Base-by-base conservation (phyloP, 371 early-diverging fungal species). In the Encephalitozoon hellem region DNA sequence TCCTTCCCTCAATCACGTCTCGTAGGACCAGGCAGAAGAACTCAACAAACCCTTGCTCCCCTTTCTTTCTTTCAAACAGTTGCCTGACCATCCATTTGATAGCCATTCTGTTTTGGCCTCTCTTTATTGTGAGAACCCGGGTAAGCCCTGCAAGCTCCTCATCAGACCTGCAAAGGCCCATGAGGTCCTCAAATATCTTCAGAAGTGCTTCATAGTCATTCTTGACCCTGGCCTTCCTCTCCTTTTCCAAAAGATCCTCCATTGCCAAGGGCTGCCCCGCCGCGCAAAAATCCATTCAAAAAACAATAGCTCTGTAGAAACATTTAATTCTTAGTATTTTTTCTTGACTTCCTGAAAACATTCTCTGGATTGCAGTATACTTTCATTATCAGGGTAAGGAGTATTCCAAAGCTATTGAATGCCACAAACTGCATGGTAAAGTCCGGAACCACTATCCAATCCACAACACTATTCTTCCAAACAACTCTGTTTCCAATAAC, bases 1-100 rank as follows among this genome's bases (percentile, higher is more conserved):
- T 83, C 67, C 78, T 83, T 4, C 84, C 84, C 49, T 83, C 82
- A 23, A 86, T 52, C 9, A 86, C 79, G 12, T 77, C 77, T 9
- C 15, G 52, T 12, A 84, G 78, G 1, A 84, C 23, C 0, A 8
- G 2, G 9, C 47, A 23, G 26, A 79, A 64, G 51, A 83, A 82
- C 6, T 55, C 45, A 9, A 80, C 52, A 69, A 71, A 59, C 30
- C 69, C 47, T 43, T 67, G 39, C 26, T 72, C 34, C 34, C 28
- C 11, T 21, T 41, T 68, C 5, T 71, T 72, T 30, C 63, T 73
- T 6, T 63, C 70, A 47, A 76, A 77, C 25, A 81, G 53, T 38
- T 81, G 42, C 1, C 69, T 21, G 18, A 84, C 72, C 64, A 84
- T 69, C 45, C 51, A 52, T 11, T 68, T 69, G 15, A 85, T 69